Base-by-base conservation (phyloP, 352 stramenopile species). In the Phytopythium boreale region DNA sequence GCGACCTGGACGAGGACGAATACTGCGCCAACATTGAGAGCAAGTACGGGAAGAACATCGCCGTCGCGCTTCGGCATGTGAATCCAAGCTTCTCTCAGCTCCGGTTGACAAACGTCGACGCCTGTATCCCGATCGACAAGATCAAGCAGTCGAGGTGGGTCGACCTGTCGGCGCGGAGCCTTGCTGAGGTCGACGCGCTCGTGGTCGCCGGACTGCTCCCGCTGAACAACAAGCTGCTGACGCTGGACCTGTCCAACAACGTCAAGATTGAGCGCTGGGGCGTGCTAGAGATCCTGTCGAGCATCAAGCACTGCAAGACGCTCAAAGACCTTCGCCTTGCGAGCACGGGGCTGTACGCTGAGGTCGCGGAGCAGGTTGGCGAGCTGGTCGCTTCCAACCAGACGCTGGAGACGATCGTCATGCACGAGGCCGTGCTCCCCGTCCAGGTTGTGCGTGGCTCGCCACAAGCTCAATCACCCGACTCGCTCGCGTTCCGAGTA, bases 241-340 rank as follows among this genome's bases (percentile, higher is more conserved):
- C 79, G 1, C 65, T 93, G n/a, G 81, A 93, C 65, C 51, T 93
- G 26, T 85, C 81, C 0, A 61, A 80, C 60, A 92, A 93, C 20
- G 63, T 62, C 34, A 69, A 59, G 17, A 76, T 92, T 26, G 73
- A 86, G 22, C 72, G 74, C 36, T 76, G 76, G 64, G 77, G 68
- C 0, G 76, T 92, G 17, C 62, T 90, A 1, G 76, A 83, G 50
- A 43, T 93, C 2, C 59, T 93, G 8, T 61, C 71, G 43, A 79
- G 61, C n/a, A 87, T 93, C 51, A 71, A 69, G 39, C 39, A 76
- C 36, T 89, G 77, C 51, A 69, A 70, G 34, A 84, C 80, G 1
- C 70, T 93, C 26, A 75, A 79, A 61, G 65, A 81, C 31, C 69
- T 88, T 9, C 76, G 82, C 15, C 26, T 93, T 7, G 61, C 64